These are phyloP conservation scores for Termitomyces sp. DNA, from an alignment of 768 basidiomycete genomes.

Conservation along the genomic window DNA sequence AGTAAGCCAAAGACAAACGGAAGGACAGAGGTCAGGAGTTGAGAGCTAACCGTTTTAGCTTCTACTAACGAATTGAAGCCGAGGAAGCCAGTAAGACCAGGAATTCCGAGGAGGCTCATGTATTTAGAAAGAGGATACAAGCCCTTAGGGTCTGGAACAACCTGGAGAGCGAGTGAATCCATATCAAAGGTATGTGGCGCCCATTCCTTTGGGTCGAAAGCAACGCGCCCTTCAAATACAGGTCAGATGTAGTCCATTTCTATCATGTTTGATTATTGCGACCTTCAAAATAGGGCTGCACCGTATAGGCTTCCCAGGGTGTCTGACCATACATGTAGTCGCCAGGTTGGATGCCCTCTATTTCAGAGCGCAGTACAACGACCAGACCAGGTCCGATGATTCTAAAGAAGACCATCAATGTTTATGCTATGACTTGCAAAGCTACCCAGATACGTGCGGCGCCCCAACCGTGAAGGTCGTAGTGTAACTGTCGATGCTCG, in stretches of 20 bases:
- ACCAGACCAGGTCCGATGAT: conserved; percentile 28
- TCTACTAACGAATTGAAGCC: conserved; percentile 26
- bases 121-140: neutral
- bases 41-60: conserved; percentile 25
- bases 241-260: too few relatives aligned
- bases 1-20: neutral
- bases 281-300: conserved; percentile 12
- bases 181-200: conserved; percentile 13
- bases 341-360: conserved; percentile 20
- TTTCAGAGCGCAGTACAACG: conserved; percentile 31
- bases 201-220: conserved; percentile 9
- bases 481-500: conserved; percentile 4
- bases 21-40: neutral
- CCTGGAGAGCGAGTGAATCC: conserved; percentile 15
- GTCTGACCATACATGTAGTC: conserved; percentile 28
- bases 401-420: conserved; percentile 9
- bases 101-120: conserved; percentile 5
- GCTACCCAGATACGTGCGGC: neutral
- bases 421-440: too few relatives aligned
- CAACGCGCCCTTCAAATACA: conserved; percentile 10
- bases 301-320: conserved; percentile 14
- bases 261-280: neutral
- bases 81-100: conserved; percentile 27
- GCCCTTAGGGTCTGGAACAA: conserved; percentile 4
- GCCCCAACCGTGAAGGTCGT: conserved; percentile 7